Percentiles rank a stretch among this genome's conserved stretches.
These are phyloP conservation scores for Spergularia bocconei DNA, from an alignment of 148 eudicot genomes.

Conservation along the genomic window DNA sequence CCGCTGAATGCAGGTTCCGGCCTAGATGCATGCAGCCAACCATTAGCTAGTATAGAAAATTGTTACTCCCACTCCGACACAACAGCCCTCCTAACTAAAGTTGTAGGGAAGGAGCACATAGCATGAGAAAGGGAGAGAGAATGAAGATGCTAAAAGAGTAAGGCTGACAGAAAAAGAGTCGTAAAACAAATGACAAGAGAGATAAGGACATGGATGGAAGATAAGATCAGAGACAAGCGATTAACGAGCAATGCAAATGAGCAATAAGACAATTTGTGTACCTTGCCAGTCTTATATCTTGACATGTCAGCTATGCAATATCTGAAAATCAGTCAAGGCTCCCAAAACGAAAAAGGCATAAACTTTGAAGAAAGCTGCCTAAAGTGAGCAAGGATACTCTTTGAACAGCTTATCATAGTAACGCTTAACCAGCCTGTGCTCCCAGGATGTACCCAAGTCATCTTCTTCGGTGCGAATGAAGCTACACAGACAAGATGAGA, in stretches of 20 bases:
- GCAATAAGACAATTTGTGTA: slow-evolving; percentile 21
- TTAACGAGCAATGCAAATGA: not conserved
- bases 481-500: slow-evolving; percentile 27
- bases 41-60: too few species aligned
- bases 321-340: slow-evolving; percentile 54
- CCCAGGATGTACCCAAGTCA: slow-evolving; percentile 86
- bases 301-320: slow-evolving; percentile 99
- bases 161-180: too few species aligned
- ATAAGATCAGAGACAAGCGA: too few species aligned
- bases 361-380: not conserved
- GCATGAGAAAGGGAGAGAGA: too few species aligned
- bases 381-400: slow-evolving; percentile 74
- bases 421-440: slow-evolving; percentile 91
- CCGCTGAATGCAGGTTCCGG: too few species aligned
- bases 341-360: slow-evolving; percentile 7
- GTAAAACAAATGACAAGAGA: too few species aligned
- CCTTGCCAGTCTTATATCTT: slow-evolving; percentile 85
- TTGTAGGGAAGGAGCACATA: too few species aligned
- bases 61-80: too few species aligned
- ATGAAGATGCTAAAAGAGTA: too few species aligned
- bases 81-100: too few species aligned
- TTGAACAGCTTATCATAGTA: slow-evolving; percentile 93
- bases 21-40: too few species aligned
- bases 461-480: slow-evolving; percentile 95
- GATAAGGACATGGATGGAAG: too few species aligned